Evolutionary conservation across 2,329 filamentous ascomycete species (phyloP), one percentile per base, ranked within the genome.

Genomic region (Aspergillus novoparasiticus): DNA sequence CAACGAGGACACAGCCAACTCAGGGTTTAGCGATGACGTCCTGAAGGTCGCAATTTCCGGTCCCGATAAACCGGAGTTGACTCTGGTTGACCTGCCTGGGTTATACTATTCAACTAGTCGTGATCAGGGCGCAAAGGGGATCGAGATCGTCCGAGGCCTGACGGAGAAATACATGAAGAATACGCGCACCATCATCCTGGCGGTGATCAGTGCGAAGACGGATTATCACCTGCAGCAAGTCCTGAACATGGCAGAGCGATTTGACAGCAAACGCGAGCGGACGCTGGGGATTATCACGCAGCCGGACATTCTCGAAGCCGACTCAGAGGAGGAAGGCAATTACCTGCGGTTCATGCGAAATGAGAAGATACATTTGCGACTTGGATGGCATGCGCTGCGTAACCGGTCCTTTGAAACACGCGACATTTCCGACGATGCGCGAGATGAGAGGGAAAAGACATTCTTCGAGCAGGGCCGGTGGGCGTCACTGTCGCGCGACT

Each of bases 41-140:
- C 78, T 89, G 5, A 83, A 86, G 3, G 80, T 89, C 1, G 86
- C 89, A 65, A 84, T 88, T 70, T 82, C 79, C 6, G 87, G 87
- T 0, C 86, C 86, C 0, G 82, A 86, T 8, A 83, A 86, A 78
- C 86, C 86, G 0, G 81, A 89, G 9, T 72, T 89, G 50, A 89
- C 85, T 0, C 78, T 89, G 0, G 86, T 90, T 12, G 87, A 90
- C 73, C 76, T 89, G 21, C 87, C 87, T 0, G 87, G 87, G 1
- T 75, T 89, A 1, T 84, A 88, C 36, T 79, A 81, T 36, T 81
- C 86, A 10, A 82, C 81, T 60, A 86, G 84, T 66, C 78, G 81
- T 14, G 80, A 85, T 58, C 84, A 87, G 70, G 83, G 81, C 1
- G 75, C 78, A 34, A 76, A 80, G 26, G 86, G 87, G 50, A 84